phyloP scores from a whole-genome alignment of 2,329 filamentous ascomycete species.

The Pseudofabraea citricarpa region DNA sequence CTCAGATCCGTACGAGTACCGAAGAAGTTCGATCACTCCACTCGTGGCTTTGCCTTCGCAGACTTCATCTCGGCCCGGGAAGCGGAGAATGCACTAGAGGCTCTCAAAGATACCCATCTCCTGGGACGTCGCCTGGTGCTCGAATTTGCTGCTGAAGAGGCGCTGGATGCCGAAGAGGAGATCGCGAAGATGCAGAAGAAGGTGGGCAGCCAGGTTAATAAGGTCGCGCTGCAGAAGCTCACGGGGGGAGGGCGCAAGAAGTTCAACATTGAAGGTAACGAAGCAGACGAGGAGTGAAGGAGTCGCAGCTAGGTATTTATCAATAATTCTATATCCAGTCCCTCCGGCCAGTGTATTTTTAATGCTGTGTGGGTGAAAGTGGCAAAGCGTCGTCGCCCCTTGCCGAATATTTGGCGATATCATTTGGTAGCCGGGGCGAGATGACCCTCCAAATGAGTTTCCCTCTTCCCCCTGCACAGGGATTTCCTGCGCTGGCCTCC shows the following conservation, averaged over 20 bases:
- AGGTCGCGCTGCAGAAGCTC: constrained; percentile 84
- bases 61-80: constrained; percentile 91
- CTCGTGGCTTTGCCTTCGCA: constrained; percentile 93
- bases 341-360: constrained; percentile 6
- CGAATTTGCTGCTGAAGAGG: constrained; percentile 85
- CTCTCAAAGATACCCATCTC: constrained; percentile 88
- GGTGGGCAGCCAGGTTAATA: constrained; percentile 83
- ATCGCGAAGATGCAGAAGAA: constrained; percentile 97
- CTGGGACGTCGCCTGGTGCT: constrained; percentile 84
- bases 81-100: constrained; percentile 84
- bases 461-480: constrained; percentile 6
- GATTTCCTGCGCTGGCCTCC: background rate
- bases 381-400: constrained; percentile 9
- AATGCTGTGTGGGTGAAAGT: background rate
- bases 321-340: constrained; percentile 10
- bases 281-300: constrained; percentile 44
- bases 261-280: constrained; percentile 75
- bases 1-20: constrained; percentile 89
- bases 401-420: constrained; percentile 3
- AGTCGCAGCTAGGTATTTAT: constrained; percentile 13
- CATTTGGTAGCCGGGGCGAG: constrained; percentile 4
- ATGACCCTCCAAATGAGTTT: no score
- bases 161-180: constrained; percentile 89
- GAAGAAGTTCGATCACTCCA: constrained; percentile 85
- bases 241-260: constrained; percentile 79